phyloP scores from a whole-genome alignment of 2,329 filamentous ascomycete species.

The Cladosporium sp. region DNA sequence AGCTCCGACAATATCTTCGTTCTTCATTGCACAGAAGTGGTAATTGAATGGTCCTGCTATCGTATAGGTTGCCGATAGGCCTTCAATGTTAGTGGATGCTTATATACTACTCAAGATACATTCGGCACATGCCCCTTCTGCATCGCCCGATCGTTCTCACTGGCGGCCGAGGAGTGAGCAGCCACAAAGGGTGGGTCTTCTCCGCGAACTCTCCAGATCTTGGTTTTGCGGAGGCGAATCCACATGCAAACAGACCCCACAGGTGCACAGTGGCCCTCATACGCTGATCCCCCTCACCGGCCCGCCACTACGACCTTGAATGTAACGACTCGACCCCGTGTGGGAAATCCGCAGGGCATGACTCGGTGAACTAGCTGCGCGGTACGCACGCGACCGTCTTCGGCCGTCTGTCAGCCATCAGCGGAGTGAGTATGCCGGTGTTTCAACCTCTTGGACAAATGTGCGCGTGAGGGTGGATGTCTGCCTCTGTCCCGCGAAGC shows the following conservation, averaged over 20 bases:
- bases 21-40: conserved; percentile 16
- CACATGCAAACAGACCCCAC: not conserved
- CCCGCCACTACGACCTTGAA: not conserved
- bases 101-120: not conserved
- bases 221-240: not conserved
- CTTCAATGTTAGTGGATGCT: not conserved
- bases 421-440: too few species aligned
- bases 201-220: conserved; percentile 2
- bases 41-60: too few species aligned
- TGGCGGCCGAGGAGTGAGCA: not conserved
- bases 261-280: conserved; percentile 1
- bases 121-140: not conserved
- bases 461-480: too few species aligned
- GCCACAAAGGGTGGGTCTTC: not conserved
- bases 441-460: too few species aligned
- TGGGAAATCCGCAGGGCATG: not conserved
- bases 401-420: too few species aligned
- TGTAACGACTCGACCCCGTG: not conserved
- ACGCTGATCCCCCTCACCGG: too few species aligned
- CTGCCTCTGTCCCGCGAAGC: too few species aligned
- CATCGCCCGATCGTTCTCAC: not conserved
- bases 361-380: too few species aligned
- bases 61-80: too few species aligned
- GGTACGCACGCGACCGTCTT: too few species aligned
- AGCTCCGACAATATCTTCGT: conserved; percentile 26